Conservation (phyloP, 2,329 filamentous ascomycete species). For the Aspergillus viridinutans region DNA sequence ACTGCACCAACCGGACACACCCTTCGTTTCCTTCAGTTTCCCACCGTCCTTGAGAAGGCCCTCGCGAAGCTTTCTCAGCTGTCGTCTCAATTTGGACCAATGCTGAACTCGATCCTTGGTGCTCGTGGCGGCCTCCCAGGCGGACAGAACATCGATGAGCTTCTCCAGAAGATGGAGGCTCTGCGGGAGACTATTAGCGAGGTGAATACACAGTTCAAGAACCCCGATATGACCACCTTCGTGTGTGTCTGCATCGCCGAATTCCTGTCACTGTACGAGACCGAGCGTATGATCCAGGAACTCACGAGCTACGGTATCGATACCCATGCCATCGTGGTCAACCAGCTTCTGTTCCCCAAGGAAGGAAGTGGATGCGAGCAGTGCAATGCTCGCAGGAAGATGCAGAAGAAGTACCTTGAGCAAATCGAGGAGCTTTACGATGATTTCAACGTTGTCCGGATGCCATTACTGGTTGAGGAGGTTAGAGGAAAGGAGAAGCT, state of each 20-base stretch:
- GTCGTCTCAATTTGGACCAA: constrained; percentile 88
- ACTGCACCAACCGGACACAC: constrained; percentile 97
- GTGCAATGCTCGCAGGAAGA: constrained; percentile 89
- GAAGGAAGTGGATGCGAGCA: constrained; percentile 83
- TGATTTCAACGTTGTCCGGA: constrained; percentile 98
- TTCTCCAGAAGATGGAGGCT: constrained; percentile 91
- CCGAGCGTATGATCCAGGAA: constrained; percentile 99
- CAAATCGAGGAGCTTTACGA: constrained; percentile 98
- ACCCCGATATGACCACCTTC: constrained; percentile 91
- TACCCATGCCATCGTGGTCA: constrained; percentile 95
- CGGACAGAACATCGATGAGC: constrained; percentile 86
- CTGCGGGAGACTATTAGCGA: constrained; percentile 89
- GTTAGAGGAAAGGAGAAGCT: constrained; percentile 91
- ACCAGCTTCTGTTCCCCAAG: constrained; percentile 92
- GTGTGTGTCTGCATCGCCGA: constrained; percentile 98
- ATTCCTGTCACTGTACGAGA: constrained; percentile 95
- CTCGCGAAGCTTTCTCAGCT: constrained; percentile 96
- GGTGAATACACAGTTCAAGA: constrained; percentile 98
- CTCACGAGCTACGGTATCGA: constrained; percentile 89
- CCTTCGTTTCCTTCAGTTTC: constrained; percentile 96
- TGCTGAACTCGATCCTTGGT: constrained; percentile 90
- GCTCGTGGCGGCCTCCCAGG: constrained; percentile 73
- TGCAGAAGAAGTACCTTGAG: constrained; percentile 99
- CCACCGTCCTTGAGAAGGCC: constrained; percentile 95
- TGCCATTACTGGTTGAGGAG: constrained; percentile 93